Percentiles rank a stretch among this genome's conserved stretches.
These are phyloP conservation scores for Saturnispora quitensis DNA, from an alignment of 805 yeast genomes.

Conservation along the genomic window DNA sequence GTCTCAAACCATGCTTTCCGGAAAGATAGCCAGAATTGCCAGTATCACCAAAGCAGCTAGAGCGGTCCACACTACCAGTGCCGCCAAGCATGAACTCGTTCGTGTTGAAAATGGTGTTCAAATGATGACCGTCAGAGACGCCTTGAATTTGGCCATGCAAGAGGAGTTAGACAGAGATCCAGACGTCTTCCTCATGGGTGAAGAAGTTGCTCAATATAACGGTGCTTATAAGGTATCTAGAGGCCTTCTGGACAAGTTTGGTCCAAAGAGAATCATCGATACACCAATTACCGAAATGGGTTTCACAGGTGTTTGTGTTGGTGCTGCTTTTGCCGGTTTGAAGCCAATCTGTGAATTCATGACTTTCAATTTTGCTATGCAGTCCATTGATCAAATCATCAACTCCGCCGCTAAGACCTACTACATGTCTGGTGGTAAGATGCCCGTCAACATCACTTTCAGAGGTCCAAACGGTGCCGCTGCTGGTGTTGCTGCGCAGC, in stretches of 20 bases:
- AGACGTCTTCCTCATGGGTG: conserved; percentile 92
- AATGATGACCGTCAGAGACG: conserved; percentile 90
- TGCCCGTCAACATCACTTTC: conserved; percentile 93
- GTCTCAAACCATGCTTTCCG: neutral
- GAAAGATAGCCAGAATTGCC: neutral
- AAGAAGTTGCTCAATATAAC: conserved; percentile 98
- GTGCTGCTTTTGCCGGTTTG: conserved; percentile 93
- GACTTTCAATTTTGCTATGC: conserved; percentile 99
- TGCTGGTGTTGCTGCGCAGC: conserved; percentile 99
- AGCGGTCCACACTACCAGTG: conserved; percentile 3
- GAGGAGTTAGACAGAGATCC: conserved; percentile 97
- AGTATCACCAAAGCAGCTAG: neutral
- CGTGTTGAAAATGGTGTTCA: conserved; percentile 18
- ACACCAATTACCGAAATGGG: conserved; percentile 99
- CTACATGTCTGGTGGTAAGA: conserved; percentile 99
- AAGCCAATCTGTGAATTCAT: conserved; percentile 97
- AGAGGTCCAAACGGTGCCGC: conserved; percentile 99
- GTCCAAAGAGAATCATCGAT: conserved; percentile 87
- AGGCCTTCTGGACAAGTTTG: conserved; percentile 91
- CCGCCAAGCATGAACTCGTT: conserved; percentile 9
- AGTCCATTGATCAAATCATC: conserved; percentile 95
- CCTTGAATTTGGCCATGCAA: conserved; percentile 87
- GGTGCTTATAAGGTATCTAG: conserved; percentile 98
- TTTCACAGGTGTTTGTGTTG: conserved; percentile 89
- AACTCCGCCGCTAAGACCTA: conserved; percentile 98